Evolutionary conservation across 371 early-diverging fungal species (phyloP).

Genomic region (Nosema muscidifuracis): DNA sequence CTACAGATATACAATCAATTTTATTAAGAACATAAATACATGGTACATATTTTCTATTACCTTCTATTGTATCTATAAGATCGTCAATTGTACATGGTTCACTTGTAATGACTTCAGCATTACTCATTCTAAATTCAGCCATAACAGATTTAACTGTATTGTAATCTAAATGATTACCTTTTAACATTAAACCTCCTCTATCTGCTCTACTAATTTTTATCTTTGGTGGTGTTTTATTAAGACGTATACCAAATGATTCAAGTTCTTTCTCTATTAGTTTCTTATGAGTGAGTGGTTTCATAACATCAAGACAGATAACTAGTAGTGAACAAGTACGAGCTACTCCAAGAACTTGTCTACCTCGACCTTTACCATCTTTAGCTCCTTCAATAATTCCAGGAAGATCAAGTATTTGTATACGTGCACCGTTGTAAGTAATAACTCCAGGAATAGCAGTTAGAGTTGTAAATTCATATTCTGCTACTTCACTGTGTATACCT

Average conservation of each 20-base stretch:
- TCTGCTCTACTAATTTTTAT: slow-evolving; percentile 81
- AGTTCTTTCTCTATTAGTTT: slow-evolving; percentile 84
- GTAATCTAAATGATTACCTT: slow-evolving; percentile 78
- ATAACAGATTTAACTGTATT: slow-evolving; percentile 82
- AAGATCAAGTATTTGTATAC: slow-evolving; percentile 77
- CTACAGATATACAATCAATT: slow-evolving; percentile 88
- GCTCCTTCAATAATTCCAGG: slow-evolving; percentile 99
- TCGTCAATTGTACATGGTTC: slow-evolving; percentile 82
- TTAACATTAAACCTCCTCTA: slow-evolving; percentile 88
- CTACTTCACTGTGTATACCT: slow-evolving; percentile 80
- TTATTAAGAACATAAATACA: slow-evolving; percentile 96
- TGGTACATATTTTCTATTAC: slow-evolving; percentile 84
- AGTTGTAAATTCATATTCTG: slow-evolving; percentile 94
- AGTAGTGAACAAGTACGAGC: slow-evolving; percentile 92
- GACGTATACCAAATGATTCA: slow-evolving; percentile 89
- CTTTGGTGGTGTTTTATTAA: slow-evolving; percentile 81
- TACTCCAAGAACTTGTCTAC: slow-evolving; percentile 82
- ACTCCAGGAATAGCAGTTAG: slow-evolving; percentile 75
- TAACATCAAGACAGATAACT: slow-evolving; percentile 93
- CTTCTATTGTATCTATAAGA: slow-evolving; percentile 91
- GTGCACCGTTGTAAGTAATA: slow-evolving; percentile 89
- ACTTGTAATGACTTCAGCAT: slow-evolving; percentile 88
- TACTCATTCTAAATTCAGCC: slow-evolving; percentile 89
- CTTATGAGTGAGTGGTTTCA: slow-evolving; percentile 79
- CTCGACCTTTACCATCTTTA: slow-evolving; percentile 95